These are phyloP conservation scores for Nymphaea thermarum DNA, from an alignment of 164 flowering plant genomes.

Conservation along the genomic window DNA sequence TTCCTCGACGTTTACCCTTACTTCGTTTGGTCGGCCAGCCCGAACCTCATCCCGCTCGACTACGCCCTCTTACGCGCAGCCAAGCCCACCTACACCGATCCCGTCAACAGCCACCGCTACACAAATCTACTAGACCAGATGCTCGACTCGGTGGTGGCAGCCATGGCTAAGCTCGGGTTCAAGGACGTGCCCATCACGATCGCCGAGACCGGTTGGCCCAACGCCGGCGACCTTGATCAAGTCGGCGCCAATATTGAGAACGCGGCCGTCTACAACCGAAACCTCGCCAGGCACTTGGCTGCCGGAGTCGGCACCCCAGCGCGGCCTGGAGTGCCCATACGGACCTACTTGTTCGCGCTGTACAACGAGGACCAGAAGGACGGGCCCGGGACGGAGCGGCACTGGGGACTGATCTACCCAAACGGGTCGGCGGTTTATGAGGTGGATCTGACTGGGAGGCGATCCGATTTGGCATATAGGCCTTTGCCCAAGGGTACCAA, in stretches of 20 bases:
- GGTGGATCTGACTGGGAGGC: slow-evolving; percentile 45
- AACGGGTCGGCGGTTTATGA: slow-evolving; percentile 42
- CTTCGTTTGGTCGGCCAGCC: slow-evolving; percentile 55
- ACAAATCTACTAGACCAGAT: slow-evolving; percentile 69
- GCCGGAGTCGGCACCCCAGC: slow-evolving; percentile 66
- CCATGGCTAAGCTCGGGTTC: slow-evolving; percentile 56
- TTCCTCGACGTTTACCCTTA: slow-evolving; percentile 77
- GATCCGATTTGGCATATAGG: slow-evolving; percentile 17
- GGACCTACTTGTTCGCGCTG: slow-evolving; percentile 54
- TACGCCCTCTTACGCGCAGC: slow-evolving; percentile 55
- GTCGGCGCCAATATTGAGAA: slow-evolving; percentile 69
- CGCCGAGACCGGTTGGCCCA: slow-evolving; percentile 95
- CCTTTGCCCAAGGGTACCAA: slow-evolving; percentile 45
- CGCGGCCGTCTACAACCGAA: slow-evolving; percentile 80
- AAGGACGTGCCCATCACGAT: slow-evolving; percentile 36
- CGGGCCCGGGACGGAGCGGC: slow-evolving; percentile 83
- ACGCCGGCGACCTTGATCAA: slow-evolving; percentile 60
- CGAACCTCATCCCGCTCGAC: slow-evolving; percentile 33
- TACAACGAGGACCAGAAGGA: slow-evolving; percentile 70
- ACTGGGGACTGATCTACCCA: slow-evolving; percentile 69
- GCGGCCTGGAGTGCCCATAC: slow-evolving; percentile 41
- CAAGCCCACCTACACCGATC: slow-evolving; percentile 45
- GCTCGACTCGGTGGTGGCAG: slow-evolving; percentile 64
- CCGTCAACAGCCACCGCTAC: slow-evolving; percentile 40
- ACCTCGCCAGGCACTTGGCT: slow-evolving; percentile 32